phyloP scores from a whole-genome alignment of 2,329 filamentous ascomycete genomes.

The Thelonectria olida region DNA sequence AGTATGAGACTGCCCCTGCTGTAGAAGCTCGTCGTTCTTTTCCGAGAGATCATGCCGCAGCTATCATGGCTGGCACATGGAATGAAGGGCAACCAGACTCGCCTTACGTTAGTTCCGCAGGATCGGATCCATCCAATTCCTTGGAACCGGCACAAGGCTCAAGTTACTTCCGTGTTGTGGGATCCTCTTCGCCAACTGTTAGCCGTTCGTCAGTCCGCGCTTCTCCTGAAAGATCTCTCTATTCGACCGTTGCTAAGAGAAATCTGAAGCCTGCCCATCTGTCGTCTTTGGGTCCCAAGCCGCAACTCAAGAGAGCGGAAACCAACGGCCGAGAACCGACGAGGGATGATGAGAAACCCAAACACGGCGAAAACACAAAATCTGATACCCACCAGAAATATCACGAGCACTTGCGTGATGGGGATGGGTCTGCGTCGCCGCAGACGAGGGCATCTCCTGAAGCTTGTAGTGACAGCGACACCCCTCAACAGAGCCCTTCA shows the following conservation, averaged over 20 bases:
- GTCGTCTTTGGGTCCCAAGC: slow-evolving; percentile 19
- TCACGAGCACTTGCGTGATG: slow-evolving; percentile 16
- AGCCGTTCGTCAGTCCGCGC: slow-evolving; percentile 17
- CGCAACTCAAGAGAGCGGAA: slow-evolving; percentile 16
- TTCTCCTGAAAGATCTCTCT: slow-evolving; percentile 27
- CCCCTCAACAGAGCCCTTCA: slow-evolving; percentile 15
- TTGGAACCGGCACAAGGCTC: slow-evolving; percentile 18
- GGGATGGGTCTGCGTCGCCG: slow-evolving; percentile 31
- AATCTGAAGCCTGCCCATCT: slow-evolving; percentile 13
- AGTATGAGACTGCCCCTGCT: slow-evolving; percentile 46
- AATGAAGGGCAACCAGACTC: slow-evolving; percentile 72
- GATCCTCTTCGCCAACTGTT: slow-evolving; percentile 20
- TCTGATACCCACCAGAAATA: slow-evolving; percentile 11
- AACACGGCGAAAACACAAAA: slow-evolving; percentile 5
- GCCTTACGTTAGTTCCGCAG: slow-evolving; percentile 49
- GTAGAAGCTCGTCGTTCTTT: slow-evolving; percentile 37
- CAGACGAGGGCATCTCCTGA: background rate
- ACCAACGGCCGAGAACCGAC: slow-evolving; percentile 2
- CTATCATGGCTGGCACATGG: slow-evolving; percentile 66
- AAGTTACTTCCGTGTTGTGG: slow-evolving; percentile 30
- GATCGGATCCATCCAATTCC: slow-evolving; percentile 23
- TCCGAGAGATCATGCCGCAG: slow-evolving; percentile 60
- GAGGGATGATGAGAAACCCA: slow-evolving; percentile 11
- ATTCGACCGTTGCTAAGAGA: slow-evolving; percentile 26
- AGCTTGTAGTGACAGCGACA: background rate